These are phyloP conservation scores for Solanum arcanum DNA, from an alignment of 257 asterid species.

Conservation along the genomic window DNA sequence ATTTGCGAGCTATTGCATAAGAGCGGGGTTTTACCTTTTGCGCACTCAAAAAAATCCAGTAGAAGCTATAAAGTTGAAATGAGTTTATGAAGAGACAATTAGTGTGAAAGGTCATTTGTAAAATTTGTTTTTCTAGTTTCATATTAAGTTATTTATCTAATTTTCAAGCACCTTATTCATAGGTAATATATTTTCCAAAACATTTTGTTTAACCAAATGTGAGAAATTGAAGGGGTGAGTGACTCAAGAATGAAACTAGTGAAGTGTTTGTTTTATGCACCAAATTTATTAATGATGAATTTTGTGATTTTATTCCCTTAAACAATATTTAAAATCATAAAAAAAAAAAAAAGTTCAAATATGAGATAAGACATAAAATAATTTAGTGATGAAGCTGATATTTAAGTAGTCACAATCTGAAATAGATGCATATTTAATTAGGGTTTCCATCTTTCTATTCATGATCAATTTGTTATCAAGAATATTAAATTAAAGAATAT, in stretches of 20 bases:
- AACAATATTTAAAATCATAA: neutral
- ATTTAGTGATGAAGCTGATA: neutral
- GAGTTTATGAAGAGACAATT: too few relatives aligned
- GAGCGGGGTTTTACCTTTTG: fast-evolving
- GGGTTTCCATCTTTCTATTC: neutral
- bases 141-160: neutral
- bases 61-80: neutral
- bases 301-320: neutral
- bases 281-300: neutral
- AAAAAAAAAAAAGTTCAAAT: too few relatives aligned
- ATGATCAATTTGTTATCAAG: neutral
- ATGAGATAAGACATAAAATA: too few relatives aligned
- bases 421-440: neutral
- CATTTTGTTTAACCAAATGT: neutral
- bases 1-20: too few relatives aligned
- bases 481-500: neutral
- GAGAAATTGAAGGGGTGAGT: neutral
- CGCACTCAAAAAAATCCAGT: too few relatives aligned
- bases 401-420: neutral
- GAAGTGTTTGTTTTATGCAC: neutral
- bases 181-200: neutral
- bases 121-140: neutral
- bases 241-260: neutral
- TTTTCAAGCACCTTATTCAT: neutral
- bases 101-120: neutral